Evolutionary conservation across 2,329 filamentous ascomycete species (phyloP).

Genomic region (Aaosphaeria pasadenensis): DNA sequence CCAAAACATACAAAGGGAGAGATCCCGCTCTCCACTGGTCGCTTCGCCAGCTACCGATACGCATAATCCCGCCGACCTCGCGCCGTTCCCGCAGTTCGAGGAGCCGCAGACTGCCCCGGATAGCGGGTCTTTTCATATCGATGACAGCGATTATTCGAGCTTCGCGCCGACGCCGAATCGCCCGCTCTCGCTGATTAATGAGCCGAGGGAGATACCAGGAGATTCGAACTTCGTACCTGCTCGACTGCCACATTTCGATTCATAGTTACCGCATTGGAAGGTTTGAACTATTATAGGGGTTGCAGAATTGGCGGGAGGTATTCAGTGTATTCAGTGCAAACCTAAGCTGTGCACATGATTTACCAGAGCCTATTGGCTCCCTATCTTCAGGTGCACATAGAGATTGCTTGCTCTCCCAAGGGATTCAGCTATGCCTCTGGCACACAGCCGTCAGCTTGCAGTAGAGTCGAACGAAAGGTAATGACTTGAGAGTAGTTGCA

Average conservation of each 20-base stretch:
- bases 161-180: slow-evolving; percentile 22
- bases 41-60: slow-evolving; percentile 10
- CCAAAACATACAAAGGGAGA: slow-evolving; percentile 2
- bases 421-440: too few species aligned
- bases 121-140: slow-evolving; percentile 26
- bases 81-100: slow-evolving; percentile 19
- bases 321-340: too few species aligned
- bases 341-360: too few species aligned
- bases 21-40: slow-evolving; percentile 11
- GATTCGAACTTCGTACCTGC: slow-evolving; percentile 31
- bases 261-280: neutral
- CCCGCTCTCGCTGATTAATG: slow-evolving; percentile 19
- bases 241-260: slow-evolving; percentile 29
- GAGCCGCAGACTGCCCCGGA: slow-evolving; percentile 26
- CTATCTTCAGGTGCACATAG: too few species aligned
- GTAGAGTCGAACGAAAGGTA: too few species aligned
- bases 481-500: too few species aligned
- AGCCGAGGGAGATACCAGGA: slow-evolving; percentile 8
- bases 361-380: too few species aligned
- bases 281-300: too few species aligned
- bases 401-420: too few species aligned
- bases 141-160: slow-evolving; percentile 26
- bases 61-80: slow-evolving; percentile 4
- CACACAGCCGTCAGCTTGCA: too few species aligned
- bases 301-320: too few species aligned